Evolutionary conservation across 805 yeast species (phyloP), one percentile per base, ranked within the genome.

Genomic region (Candida ortonii): DNA sequence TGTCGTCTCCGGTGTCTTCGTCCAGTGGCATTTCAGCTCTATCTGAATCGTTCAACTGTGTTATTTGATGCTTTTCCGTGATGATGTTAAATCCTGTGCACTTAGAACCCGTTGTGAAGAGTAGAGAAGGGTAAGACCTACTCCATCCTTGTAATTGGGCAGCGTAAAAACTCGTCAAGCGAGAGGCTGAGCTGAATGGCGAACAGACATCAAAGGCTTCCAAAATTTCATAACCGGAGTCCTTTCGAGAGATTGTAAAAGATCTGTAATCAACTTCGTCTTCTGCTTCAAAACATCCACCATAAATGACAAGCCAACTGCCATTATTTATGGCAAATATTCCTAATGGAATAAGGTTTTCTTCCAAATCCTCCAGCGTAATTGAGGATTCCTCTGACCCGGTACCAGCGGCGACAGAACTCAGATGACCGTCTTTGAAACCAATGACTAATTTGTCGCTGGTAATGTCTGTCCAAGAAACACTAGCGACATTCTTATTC

Each of bases 1-100:
- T 72, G 48, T 86, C 95, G 32, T 72, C 80, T 28, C 73, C 80
- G 1, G 80, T 64, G 3, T 67, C 79, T 7, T 76, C 80, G 50
- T 75, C 76, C 46, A 85, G 64, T 1, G 96, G 95, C 43, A 86
- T 63, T 16, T 76, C 70, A 0, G 95, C 95, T 31, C 84, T 68
- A 47, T 76, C 77, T 4, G 79, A 65, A 50, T 88, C 96, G 46
- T 82, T 83, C 3, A 71, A 57, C 7, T 79, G 79, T 19, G 62
- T 62, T 1, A 80, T 49, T 3, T 64, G 51, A 13, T 58, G 56
- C 0, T 46, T 30, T 1, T 61, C 46, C 2, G 76, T 65, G 16
- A 72, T 39, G 1, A 80, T 59, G 6, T 73, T 59, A 11, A 84
- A 50, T 35, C 84, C 95, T 3, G 84, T 68, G 0, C 93, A 75